phyloP scores from a whole-genome alignment of 805 yeast genomes.

The Saturnispora gosingensis region DNA sequence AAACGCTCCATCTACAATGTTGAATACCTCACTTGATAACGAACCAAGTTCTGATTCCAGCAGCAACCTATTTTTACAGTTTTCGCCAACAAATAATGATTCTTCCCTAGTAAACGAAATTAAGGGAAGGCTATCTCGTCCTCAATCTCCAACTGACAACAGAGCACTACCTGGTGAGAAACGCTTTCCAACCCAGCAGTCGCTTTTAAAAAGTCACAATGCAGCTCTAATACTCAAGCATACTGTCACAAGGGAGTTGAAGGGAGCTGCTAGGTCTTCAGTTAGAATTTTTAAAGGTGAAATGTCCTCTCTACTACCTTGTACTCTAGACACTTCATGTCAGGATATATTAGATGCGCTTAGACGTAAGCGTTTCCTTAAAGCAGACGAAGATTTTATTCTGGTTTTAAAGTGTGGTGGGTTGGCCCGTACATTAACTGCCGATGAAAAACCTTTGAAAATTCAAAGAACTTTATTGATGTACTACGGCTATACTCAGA shows the following conservation, averaged over 20 bases:
- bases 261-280: constrained; percentile 26
- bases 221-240: not conserved
- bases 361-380: constrained; percentile 70
- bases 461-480: constrained; percentile 66
- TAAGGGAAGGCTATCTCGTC: constrained; percentile 6
- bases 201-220: not conserved
- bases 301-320: constrained; percentile 70
- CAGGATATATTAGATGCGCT: constrained; percentile 61
- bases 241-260: constrained; percentile 16
- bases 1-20: constrained; percentile 6
- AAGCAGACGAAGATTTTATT: constrained; percentile 62
- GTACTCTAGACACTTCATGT: constrained; percentile 70
- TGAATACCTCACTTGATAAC: not conserved
- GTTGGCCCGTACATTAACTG: constrained; percentile 60
- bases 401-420: constrained; percentile 70
- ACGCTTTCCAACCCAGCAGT: not conserved
- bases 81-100: not conserved
- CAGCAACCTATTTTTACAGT: not conserved
- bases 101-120: not conserved
- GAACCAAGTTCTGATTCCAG: constrained; percentile 1
- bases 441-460: constrained; percentile 65
- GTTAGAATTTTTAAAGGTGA: constrained; percentile 75
- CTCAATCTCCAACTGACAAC: constrained; percentile 2
- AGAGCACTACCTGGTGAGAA: not conserved
- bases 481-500: constrained; percentile 68